Percentiles rank a stretch among this genome's conserved stretches.
Evolutionary conservation across 768 basidiomycete species (phyloP).

Genomic region (Panus rudis): DNA sequence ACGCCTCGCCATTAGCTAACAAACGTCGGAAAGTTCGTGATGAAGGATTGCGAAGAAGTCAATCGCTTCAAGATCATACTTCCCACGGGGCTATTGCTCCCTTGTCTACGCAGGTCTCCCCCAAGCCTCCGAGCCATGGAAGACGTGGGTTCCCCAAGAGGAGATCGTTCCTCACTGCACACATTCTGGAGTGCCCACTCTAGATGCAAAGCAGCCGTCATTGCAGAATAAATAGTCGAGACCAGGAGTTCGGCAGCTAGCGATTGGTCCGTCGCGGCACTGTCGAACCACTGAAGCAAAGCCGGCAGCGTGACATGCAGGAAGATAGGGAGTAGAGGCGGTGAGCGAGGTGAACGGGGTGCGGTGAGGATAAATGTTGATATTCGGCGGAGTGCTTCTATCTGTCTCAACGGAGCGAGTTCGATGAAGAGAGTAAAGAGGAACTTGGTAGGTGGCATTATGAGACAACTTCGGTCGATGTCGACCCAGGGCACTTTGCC

Average conservation of each 20-base stretch:
- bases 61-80: constrained; percentile 51
- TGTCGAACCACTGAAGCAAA: constrained; percentile 51
- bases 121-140: constrained; percentile 63
- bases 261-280: constrained; percentile 45
- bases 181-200: constrained; percentile 61
- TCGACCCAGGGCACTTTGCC: constrained; percentile 62
- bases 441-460: constrained; percentile 53
- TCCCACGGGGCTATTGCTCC: constrained; percentile 39
- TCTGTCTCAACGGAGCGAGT: constrained; percentile 47
- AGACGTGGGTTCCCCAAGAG: constrained; percentile 57
- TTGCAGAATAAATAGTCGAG: constrained; percentile 54
- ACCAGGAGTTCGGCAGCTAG: constrained; percentile 57
- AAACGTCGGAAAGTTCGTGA: constrained; percentile 73
- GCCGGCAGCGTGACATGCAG: constrained; percentile 60
- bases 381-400: constrained; percentile 57
- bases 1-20: constrained; percentile 29
- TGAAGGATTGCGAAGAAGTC: constrained; percentile 54
- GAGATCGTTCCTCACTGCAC: constrained; percentile 39
- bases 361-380: constrained; percentile 62
- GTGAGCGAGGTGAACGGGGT: constrained; percentile 44
- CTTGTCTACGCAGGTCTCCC: constrained; percentile 48
- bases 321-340: constrained; percentile 71
- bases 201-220: constrained; percentile 62
- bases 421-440: constrained; percentile 66
- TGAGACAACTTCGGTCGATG: constrained; percentile 56